These are phyloP conservation scores for Caryopteris hybrid DNA, from an alignment of 305 asterid genomes.

Conservation along the genomic window DNA sequence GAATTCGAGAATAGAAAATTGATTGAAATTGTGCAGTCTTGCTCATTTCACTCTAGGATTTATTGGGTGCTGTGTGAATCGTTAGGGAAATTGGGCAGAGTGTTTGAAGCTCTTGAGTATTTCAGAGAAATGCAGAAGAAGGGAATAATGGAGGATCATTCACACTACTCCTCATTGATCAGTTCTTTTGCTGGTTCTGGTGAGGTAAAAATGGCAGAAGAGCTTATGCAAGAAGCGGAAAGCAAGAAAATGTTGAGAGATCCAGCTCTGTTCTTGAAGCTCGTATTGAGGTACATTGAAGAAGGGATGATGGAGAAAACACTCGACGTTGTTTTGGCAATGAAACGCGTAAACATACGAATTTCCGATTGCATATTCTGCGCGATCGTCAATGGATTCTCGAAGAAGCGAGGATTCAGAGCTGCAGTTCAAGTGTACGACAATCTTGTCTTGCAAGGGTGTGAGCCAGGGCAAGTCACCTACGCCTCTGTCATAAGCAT, in stretches of 20 bases:
- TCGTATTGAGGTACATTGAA: slow-evolving; percentile 54
- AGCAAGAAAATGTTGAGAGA: slow-evolving; percentile 68
- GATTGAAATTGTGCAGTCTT: neutral
- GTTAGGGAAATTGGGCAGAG: slow-evolving; percentile 51
- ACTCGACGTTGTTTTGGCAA: slow-evolving; percentile 38
- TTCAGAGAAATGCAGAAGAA: slow-evolving; percentile 59
- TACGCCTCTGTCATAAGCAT: slow-evolving; percentile 61
- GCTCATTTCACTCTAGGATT: slow-evolving; percentile 24
- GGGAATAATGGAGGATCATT: slow-evolving; percentile 47
- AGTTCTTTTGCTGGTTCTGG: slow-evolving; percentile 44
- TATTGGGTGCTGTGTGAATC: slow-evolving; percentile 60
- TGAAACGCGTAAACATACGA: slow-evolving; percentile 54
- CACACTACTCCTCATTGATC: slow-evolving; percentile 62
- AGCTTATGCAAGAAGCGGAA: slow-evolving; percentile 71
- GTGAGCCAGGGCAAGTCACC: slow-evolving; percentile 89
- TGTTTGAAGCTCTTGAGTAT: slow-evolving; percentile 54
- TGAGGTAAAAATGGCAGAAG: slow-evolving; percentile 59
- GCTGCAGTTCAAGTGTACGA: slow-evolving; percentile 56
- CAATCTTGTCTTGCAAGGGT: slow-evolving; percentile 40
- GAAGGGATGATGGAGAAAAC: slow-evolving; percentile 66
- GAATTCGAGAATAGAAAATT: slow-evolving; percentile 33
- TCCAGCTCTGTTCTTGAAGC: slow-evolving; percentile 74
- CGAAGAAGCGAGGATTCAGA: slow-evolving; percentile 47
- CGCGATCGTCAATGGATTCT: slow-evolving; percentile 76
- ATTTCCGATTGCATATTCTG: slow-evolving; percentile 89